These are phyloP conservation scores for Setaria viridis DNA, from an alignment of 202 grass and related monocot species.

Conservation along the genomic window DNA sequence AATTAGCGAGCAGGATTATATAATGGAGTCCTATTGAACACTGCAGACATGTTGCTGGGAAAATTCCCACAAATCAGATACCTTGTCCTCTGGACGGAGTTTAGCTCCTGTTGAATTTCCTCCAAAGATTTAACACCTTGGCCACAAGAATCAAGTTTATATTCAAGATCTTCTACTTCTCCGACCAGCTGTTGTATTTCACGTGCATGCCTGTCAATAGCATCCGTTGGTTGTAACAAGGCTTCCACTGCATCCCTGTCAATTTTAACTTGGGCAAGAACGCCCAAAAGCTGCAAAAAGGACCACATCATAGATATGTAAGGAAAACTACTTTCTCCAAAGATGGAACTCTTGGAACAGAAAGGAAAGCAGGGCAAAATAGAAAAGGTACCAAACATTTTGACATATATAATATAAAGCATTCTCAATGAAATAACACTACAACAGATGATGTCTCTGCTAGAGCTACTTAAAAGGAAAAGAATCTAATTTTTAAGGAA, in stretches of 20 bases:
- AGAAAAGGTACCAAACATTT: conserved; percentile 11
- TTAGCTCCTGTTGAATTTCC: conserved; percentile 83
- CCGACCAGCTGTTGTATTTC: conserved; percentile 63
- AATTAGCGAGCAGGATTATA: background rate
- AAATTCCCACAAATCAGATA: conserved; percentile 26
- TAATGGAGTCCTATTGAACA: background rate
- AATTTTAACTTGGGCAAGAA: conserved; percentile 85
- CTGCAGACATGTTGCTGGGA: background rate
- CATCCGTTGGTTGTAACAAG: conserved; percentile 64
- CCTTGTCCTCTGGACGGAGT: conserved; percentile 78
- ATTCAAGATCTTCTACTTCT: conserved; percentile 74
- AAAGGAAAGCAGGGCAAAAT: background rate
- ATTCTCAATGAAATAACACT: background rate
- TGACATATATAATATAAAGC: conserved; percentile 12
- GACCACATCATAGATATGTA: conserved; percentile 28
- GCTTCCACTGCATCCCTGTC: conserved; percentile 76
- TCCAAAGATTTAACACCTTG: conserved; percentile 84
- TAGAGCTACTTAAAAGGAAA: conserved; percentile 18
- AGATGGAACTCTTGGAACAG: conserved; percentile 27
- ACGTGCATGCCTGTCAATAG: conserved; percentile 60
- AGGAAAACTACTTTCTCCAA: conserved; percentile 27
- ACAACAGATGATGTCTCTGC: background rate
- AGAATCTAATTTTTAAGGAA: conserved; percentile 27
- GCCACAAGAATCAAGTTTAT: conserved; percentile 82
- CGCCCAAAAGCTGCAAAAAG: conserved; percentile 70